Evolutionary conservation across 2,329 filamentous ascomycete species (phyloP).

Genomic region (Camillea tinctor): DNA sequence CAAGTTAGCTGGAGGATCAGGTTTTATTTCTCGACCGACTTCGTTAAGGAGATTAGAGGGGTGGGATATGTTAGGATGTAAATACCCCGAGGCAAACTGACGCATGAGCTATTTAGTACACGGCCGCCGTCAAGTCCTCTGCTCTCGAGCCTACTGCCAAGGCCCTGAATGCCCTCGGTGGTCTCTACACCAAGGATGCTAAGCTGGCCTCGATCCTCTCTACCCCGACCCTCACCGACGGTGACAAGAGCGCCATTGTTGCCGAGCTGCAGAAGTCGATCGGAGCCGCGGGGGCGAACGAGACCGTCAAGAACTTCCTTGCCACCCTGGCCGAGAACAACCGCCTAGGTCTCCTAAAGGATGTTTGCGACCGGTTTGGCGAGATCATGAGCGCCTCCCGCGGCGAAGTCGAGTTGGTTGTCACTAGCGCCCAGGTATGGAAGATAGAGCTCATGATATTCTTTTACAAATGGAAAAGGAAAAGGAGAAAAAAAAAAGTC

Average conservation of each 20-base stretch:
- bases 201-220: constrained; percentile 76
- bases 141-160: constrained; percentile 82
- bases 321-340: constrained; percentile 92
- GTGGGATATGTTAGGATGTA: constrained; percentile 1
- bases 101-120: constrained; percentile 70
- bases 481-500: too few species aligned
- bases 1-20: not conserved
- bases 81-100: constrained; percentile 25
- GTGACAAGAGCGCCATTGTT: constrained; percentile 85
- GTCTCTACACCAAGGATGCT: constrained; percentile 74
- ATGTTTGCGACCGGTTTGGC: constrained; percentile 83
- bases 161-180: constrained; percentile 69
- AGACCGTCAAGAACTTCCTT: constrained; percentile 93
- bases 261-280: constrained; percentile 84
- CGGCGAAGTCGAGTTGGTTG: constrained; percentile 89
- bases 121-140: constrained; percentile 84
- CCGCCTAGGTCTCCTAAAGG: constrained; percentile 77
- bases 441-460: not conserved
- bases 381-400: constrained; percentile 83
- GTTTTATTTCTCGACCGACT: not conserved
- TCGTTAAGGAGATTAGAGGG: constrained; percentile 8
- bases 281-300: constrained; percentile 63
- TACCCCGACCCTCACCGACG: constrained; percentile 73
- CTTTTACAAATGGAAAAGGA: not conserved
- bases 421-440: constrained; percentile 85